A percentile compares a stretch with the other conserved stretches of the same genome.
phyloP scores from a whole-genome alignment of 1,284 basidiomycete species.

The Jaminaea rosea region DNA sequence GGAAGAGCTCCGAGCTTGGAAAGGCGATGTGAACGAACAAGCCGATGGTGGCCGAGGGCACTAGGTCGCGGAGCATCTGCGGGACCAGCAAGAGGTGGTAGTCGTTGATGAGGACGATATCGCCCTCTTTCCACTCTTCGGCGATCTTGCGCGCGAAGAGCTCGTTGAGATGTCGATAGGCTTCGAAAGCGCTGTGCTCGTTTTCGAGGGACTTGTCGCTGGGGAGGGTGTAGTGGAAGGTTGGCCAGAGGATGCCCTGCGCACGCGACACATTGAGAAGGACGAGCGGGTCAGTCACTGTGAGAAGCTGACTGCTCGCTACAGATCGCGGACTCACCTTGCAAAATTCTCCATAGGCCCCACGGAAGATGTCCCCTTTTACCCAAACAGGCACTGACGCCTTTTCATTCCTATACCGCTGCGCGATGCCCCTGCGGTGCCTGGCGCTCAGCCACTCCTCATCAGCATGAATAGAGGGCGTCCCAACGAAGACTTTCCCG shows the following conservation, averaged over 20 bases:
- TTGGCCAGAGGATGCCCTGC: constrained; percentile 84
- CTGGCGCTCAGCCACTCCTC: constrained; percentile 26
- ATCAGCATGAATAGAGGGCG: constrained; percentile 32
- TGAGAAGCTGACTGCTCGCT: no score
- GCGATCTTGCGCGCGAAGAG: constrained; percentile 71
- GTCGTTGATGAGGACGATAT: constrained; percentile 56
- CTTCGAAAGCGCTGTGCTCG: constrained; percentile 63
- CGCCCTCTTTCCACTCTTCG: constrained; percentile 65
- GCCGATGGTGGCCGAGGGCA: constrained; percentile 64
- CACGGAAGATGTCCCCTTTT: constrained; percentile 54
- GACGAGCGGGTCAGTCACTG: no score
- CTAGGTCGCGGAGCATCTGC: constrained; percentile 58
- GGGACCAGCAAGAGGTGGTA: constrained; percentile 76
- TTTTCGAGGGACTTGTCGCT: constrained; percentile 72
- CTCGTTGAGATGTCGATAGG: constrained; percentile 73
- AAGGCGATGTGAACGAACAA: constrained; percentile 86
- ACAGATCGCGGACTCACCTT: no score
- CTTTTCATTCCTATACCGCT: constrained; percentile 56
- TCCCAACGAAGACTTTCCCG: constrained; percentile 40
- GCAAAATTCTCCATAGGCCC: constrained; percentile 76
- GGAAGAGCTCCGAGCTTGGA: constrained; percentile 76
- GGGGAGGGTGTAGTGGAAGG: constrained; percentile 73
- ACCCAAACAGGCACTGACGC: constrained; percentile 70
- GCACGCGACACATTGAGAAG: no score
- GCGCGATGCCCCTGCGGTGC: constrained; percentile 56